A percentile compares a stretch with the other conserved stretches of the same genome.
Conservation (phyloP, 371 early-diverging fungal species). For the Catenaria anguillulae region DNA sequence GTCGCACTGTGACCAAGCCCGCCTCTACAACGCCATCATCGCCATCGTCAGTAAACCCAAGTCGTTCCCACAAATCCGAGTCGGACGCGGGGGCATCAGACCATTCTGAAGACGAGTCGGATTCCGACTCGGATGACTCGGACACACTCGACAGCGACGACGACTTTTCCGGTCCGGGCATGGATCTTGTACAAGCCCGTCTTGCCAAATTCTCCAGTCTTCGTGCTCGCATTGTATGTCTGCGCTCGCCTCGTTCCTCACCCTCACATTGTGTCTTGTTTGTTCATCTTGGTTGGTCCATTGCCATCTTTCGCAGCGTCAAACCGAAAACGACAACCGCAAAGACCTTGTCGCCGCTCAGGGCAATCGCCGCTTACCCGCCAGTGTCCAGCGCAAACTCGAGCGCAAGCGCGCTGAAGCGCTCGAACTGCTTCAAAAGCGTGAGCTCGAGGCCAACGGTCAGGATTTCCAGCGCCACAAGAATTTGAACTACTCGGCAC, state of each 20-base stretch:
- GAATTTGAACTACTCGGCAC: constrained; percentile 69
- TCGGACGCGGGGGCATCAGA: too few relatives aligned
- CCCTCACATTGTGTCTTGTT: too few relatives aligned
- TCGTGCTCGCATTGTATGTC: constrained; percentile 33
- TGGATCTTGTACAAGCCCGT: constrained; percentile 19
- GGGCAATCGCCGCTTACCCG: neutral
- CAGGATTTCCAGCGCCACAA: constrained; percentile 66
- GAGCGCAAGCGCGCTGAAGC: constrained; percentile 63
- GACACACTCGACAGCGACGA: neutral
- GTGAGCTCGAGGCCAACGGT: constrained; percentile 39
- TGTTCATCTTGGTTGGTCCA: too few relatives aligned
- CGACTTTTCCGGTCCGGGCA: neutral
- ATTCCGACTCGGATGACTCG: too few relatives aligned
- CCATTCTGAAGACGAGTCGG: too few relatives aligned
- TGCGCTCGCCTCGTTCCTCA: neutral
- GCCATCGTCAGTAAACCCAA: too few relatives aligned
- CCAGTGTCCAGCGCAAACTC: constrained; percentile 38
- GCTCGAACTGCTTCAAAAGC: constrained; percentile 38
- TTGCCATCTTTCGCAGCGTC: too few relatives aligned
- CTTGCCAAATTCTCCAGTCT: constrained; percentile 38
- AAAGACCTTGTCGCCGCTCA: neutral
- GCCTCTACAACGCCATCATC: too few relatives aligned
- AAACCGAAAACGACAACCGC: constrained; percentile 5
- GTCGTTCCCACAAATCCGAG: too few relatives aligned
- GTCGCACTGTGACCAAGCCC: too few relatives aligned